Percentiles rank a stretch among this genome's conserved stretches.
Evolutionary conservation across 371 early-diverging fungal species (phyloP).

Genomic region (Umbelopsis sp.): DNA sequence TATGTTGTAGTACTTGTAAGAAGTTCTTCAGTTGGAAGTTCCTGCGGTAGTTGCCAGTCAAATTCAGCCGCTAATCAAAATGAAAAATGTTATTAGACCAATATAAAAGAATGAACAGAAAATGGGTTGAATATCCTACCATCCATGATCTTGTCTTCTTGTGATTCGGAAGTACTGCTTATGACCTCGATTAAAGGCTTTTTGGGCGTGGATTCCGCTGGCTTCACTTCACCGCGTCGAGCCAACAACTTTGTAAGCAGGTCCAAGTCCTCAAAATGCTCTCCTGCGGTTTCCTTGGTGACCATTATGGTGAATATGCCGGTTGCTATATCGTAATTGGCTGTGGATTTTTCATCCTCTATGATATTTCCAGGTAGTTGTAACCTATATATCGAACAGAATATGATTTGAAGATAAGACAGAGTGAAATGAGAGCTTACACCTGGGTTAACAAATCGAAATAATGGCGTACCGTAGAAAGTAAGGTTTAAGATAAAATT

Average conservation of each 20-base stretch:
- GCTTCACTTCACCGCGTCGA: constrained; percentile 52
- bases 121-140: constrained; percentile 22
- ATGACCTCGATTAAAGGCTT: constrained; percentile 74
- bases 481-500: constrained; percentile 80
- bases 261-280: constrained; percentile 87
- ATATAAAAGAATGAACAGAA: background rate
- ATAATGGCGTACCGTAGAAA: constrained; percentile 66
- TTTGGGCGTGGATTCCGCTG: constrained; percentile 33
- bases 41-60: constrained; percentile 89
- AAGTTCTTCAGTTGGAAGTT: constrained; percentile 49
- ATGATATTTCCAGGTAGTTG: constrained; percentile 81
- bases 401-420: background rate
- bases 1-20: constrained; percentile 53
- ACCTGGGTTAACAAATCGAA: background rate
- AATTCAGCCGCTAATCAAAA: constrained; percentile 63
- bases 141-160: constrained; percentile 45
- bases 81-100: background rate
- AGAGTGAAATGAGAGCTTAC: background rate
- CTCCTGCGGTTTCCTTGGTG: constrained; percentile 79
- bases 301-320: constrained; percentile 79
- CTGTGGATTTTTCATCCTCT: constrained; percentile 86
- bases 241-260: constrained; percentile 82
- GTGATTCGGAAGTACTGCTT: constrained; percentile 7
- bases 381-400: constrained; percentile 44
- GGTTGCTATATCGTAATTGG: constrained; percentile 78